Evolutionary conservation across 495 filamentous ascomycete genomes (phyloP).

Genomic region (Podospora conica): DNA sequence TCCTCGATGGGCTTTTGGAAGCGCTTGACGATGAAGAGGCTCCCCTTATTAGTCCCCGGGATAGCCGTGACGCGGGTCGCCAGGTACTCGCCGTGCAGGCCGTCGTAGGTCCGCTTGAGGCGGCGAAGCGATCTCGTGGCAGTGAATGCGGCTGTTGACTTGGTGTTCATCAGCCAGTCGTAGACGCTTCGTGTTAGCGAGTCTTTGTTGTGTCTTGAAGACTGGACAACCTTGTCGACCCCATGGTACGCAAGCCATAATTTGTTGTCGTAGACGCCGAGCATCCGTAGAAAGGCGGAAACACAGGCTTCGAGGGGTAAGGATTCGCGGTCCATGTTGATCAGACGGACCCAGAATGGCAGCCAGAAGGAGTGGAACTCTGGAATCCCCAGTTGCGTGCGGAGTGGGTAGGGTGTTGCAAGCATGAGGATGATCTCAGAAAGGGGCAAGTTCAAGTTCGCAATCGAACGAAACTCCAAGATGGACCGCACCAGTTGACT

Average conservation of each 20-base stretch:
- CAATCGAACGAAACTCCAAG: background rate
- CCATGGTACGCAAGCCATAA: background rate
- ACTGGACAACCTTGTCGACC: background rate
- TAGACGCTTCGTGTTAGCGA: background rate
- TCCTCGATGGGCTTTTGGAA: background rate
- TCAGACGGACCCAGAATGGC: background rate
- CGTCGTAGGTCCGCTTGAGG: background rate
- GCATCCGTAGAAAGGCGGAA: background rate
- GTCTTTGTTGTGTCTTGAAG: background rate
- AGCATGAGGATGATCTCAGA: background rate
- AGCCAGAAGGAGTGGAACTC: background rate
- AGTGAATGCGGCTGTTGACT: background rate
- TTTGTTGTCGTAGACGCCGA: background rate
- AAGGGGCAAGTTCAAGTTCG: background rate
- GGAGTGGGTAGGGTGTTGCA: no score
- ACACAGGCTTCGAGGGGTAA: background rate
- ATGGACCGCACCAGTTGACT: background rate
- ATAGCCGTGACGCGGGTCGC: background rate
- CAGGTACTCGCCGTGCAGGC: background rate
- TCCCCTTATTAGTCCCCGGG: background rate
- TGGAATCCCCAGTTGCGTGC: no score
- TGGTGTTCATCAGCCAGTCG: background rate
- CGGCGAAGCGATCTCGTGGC: background rate
- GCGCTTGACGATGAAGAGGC: background rate
- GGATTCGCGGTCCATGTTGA: background rate